Percentiles rank a stretch among this genome's conserved stretches.
Evolutionary conservation across 805 yeast genomes (phyloP).

Genomic region (Yarrowia sp.): DNA sequence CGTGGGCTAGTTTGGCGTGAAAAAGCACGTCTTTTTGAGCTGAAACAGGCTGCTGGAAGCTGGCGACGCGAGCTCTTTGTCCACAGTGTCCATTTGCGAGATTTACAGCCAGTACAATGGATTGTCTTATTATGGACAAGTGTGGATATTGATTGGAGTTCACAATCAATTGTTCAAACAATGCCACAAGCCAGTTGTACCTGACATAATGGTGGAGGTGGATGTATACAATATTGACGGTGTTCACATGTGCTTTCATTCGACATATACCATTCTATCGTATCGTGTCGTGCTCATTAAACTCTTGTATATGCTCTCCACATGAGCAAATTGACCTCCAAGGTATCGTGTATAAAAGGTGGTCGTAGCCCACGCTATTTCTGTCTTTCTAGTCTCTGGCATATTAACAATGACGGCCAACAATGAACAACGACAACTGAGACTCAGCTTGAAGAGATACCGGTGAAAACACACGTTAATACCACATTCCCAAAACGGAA

Average conservation of each 20-base stretch:
- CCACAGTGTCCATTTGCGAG: not conserved
- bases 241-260: not conserved
- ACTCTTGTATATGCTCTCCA: slow-evolving; percentile 2
- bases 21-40: not conserved
- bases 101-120: too few species aligned
- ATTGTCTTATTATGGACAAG: too few species aligned
- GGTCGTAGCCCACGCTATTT: not conserved
- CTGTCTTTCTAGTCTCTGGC: not conserved
- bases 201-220: too few species aligned
- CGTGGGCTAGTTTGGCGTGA: not conserved
- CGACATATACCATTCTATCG: not conserved
- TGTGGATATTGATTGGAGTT: too few species aligned
- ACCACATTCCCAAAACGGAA: not conserved
- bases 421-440: not conserved
- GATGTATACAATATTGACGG: too few species aligned
- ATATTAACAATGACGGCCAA: not conserved
- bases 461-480: too few species aligned
- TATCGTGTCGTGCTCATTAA: not conserved
- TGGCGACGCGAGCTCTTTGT: not conserved
- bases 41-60: too few species aligned
- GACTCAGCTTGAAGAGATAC: too few species aligned
- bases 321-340: slow-evolving; percentile 28
- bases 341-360: slow-evolving; percentile 24
- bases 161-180: too few species aligned
- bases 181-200: too few species aligned